phyloP scores from a whole-genome alignment of 1,284 basidiomycete genomes.

The Fomes fomentarius region DNA sequence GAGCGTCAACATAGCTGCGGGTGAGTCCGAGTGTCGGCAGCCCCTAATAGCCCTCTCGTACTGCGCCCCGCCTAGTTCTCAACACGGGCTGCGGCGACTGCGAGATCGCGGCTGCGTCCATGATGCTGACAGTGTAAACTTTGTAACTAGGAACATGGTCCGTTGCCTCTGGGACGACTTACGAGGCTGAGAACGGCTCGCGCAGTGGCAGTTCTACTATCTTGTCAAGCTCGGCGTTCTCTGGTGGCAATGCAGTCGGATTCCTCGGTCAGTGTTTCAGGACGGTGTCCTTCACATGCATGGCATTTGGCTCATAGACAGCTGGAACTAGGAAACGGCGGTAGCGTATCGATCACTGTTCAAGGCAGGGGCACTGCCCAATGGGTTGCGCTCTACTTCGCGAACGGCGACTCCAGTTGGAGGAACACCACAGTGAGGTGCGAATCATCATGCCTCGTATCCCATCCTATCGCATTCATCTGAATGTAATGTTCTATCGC shows the following conservation, averaged over 20 bases:
- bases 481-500: neutral
- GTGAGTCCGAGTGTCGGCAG: too few relatives aligned
- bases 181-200: slow-evolving; percentile 59
- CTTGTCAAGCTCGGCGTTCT: slow-evolving; percentile 49
- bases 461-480: too few relatives aligned
- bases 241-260: slow-evolving; percentile 56
- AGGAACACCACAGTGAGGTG: slow-evolving; percentile 63
- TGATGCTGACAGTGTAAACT: neutral
- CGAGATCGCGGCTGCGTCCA: too few relatives aligned
- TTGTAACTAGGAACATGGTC: slow-evolving; percentile 46
- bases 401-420: slow-evolving; percentile 61
- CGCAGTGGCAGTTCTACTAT: slow-evolving; percentile 52
- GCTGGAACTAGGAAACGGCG: slow-evolving; percentile 50
- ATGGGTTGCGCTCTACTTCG: slow-evolving; percentile 63
- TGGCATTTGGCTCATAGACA: neutral
- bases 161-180: slow-evolving; percentile 52
- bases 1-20: slow-evolving; percentile 53
- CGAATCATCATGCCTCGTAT: slow-evolving; percentile 14
- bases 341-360: slow-evolving; percentile 58
- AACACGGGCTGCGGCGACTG: neutral
- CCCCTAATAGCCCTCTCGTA: too few relatives aligned
- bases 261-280: slow-evolving; percentile 51
- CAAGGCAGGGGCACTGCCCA: slow-evolving; percentile 57
- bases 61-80: neutral
- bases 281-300: neutral